A percentile compares a stretch with the other conserved stretches of the same genome.
Evolutionary conservation across 2,329 filamentous ascomycete genomes (phyloP).

Genomic region (Fusarium piperis): DNA sequence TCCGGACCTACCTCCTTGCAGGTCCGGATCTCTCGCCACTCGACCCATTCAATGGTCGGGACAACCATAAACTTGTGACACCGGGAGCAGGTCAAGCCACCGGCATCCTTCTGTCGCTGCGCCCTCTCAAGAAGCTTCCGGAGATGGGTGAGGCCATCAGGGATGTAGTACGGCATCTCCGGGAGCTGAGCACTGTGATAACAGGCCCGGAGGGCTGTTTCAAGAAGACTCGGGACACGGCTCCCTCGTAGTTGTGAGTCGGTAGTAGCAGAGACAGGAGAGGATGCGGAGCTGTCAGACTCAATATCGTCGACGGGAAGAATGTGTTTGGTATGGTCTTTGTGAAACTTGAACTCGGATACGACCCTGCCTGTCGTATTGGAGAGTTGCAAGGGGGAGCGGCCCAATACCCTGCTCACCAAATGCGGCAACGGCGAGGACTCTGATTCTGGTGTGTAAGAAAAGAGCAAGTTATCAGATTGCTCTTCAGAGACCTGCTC

Average conservation of each 20-base stretch:
- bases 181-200: constrained; percentile 54
- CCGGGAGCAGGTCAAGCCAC: constrained; percentile 61
- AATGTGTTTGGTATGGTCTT: constrained; percentile 24
- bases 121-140: constrained; percentile 53
- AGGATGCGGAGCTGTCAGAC: constrained; percentile 1
- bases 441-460: constrained; percentile 5
- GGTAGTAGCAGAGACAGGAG: constrained; percentile 8
- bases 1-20: constrained; percentile 18
- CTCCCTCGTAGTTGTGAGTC: constrained; percentile 37
- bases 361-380: constrained; percentile 43
- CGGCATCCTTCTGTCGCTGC: constrained; percentile 54
- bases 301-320: constrained; percentile 38
- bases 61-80: constrained; percentile 61
- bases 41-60: constrained; percentile 68
- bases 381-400: constrained; percentile 46
- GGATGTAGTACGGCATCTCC: constrained; percentile 55
- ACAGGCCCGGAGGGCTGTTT: constrained; percentile 59
- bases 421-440: constrained; percentile 26
- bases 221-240: constrained; percentile 60
- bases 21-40: constrained; percentile 63
- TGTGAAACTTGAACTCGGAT: constrained; percentile 46
- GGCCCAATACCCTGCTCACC: constrained; percentile 40
- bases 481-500: constrained; percentile 9
- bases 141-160: constrained; percentile 54
- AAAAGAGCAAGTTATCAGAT: constrained; percentile 15